phyloP scores from a whole-genome alignment of 768 basidiomycete species.

The Leucocoprinus birnbaumii region DNA sequence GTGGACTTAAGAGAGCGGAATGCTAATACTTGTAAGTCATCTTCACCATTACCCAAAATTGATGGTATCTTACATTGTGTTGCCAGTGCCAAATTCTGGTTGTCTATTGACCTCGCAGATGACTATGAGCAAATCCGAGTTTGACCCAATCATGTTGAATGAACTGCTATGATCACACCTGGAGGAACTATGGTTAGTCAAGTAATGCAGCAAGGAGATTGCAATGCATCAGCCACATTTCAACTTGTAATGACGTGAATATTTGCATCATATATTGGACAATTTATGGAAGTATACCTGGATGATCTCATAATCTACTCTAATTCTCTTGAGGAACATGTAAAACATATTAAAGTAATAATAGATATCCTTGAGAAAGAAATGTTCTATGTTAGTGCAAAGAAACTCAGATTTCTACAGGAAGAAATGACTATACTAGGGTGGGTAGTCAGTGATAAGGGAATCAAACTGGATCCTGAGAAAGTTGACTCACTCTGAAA shows the following conservation, averaged over 20 bases:
- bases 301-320: slow-evolving; percentile 33
- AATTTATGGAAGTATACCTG: slow-evolving; percentile 21
- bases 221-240: slow-evolving; percentile 13
- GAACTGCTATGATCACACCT: slow-evolving; percentile 22
- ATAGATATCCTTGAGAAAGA: slow-evolving; percentile 22
- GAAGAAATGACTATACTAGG: slow-evolving; percentile 17
- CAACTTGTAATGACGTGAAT: slow-evolving; percentile 33
- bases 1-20: slow-evolving; percentile 33
- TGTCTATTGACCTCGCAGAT: slow-evolving; percentile 34
- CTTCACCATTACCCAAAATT: slow-evolving; percentile 22
- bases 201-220: slow-evolving; percentile 27
- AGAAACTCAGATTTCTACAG: slow-evolving; percentile 22
- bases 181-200: slow-evolving; percentile 29
- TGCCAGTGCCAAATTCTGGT: slow-evolving; percentile 21
- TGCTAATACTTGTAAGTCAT: slow-evolving; percentile 30
- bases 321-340: slow-evolving; percentile 28
- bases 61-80: slow-evolving; percentile 27
- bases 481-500: slow-evolving; percentile 35
- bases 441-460: slow-evolving; percentile 26
- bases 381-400: slow-evolving; percentile 24
- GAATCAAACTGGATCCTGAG: slow-evolving; percentile 40
- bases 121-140: slow-evolving; percentile 38
- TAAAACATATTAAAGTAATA: slow-evolving; percentile 22
- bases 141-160: slow-evolving; percentile 21
- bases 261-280: slow-evolving; percentile 27